Evolutionary conservation across 805 yeast genomes (phyloP).

Genomic region (Candida arabinofermentans): DNA sequence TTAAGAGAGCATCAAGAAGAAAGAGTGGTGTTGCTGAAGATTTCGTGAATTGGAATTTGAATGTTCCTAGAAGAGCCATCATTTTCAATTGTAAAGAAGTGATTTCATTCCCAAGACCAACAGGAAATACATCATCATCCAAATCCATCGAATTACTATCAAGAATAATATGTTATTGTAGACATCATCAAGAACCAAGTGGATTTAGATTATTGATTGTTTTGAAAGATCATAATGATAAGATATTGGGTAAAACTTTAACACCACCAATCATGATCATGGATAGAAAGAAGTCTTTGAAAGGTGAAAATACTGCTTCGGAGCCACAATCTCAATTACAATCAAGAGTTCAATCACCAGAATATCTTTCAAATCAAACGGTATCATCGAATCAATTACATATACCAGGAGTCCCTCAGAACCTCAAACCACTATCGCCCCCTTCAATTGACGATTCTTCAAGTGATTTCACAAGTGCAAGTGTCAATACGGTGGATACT

Average conservation of each 20-base stretch:
- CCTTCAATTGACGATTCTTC: slow-evolving; percentile 33
- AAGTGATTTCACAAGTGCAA: slow-evolving; percentile 24
- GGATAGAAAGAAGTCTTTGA: slow-evolving; percentile 77
- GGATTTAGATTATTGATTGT: slow-evolving; percentile 78
- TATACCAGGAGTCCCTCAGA: slow-evolving; percentile 5
- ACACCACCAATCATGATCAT: slow-evolving; percentile 83
- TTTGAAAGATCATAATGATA: slow-evolving; percentile 55
- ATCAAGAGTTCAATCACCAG: slow-evolving; percentile 3
- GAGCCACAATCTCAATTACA: slow-evolving; percentile 27
- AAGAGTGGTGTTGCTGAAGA: slow-evolving; percentile 76
- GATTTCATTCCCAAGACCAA: slow-evolving; percentile 64
- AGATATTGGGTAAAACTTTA: slow-evolving; percentile 65
- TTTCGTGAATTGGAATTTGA: slow-evolving; percentile 72
- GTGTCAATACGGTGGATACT: slow-evolving; percentile 10
- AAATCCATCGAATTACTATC: slow-evolving; percentile 51
- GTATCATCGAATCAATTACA: slow-evolving; percentile 6
- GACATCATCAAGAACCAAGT: slow-evolving; percentile 86
- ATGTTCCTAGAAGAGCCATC: slow-evolving; percentile 73
- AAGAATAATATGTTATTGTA: slow-evolving; percentile 90
- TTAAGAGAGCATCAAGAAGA: slow-evolving; percentile 89
- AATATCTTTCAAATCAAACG: slow-evolving; percentile 1
- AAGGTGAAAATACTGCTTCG: slow-evolving; percentile 37
- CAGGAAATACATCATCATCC: slow-evolving; percentile 25
- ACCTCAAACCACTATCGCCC: slow-evolving; percentile 18
- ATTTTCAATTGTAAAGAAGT: slow-evolving; percentile 91